These are phyloP conservation scores for Gonium pectorale DNA, from an alignment of 139 green algal species.

Conservation along the genomic window DNA sequence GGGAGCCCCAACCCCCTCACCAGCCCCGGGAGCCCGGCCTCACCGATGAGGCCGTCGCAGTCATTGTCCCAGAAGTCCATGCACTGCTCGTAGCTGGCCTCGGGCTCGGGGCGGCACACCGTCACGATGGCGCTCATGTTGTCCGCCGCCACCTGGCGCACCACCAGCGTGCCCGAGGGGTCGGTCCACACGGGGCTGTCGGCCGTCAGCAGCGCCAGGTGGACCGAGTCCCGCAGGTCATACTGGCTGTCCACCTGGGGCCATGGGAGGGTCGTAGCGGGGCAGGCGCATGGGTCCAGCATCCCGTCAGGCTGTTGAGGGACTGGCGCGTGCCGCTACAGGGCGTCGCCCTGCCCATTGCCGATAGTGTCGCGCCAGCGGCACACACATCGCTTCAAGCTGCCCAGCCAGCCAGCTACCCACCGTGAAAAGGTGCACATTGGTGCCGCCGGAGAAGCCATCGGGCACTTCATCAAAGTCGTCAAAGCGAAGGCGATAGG, in stretches of 20 bases:
- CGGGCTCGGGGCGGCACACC: conserved; percentile 15
- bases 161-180: conserved; percentile 17
- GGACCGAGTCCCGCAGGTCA: conserved; percentile 6
- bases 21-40: not conserved
- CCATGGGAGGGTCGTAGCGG: not conserved
- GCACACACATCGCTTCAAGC: not conserved
- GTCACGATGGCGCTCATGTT: conserved; percentile 11
- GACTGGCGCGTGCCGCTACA: not conserved
- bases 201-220: not conserved
- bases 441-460: conserved; percentile 2
- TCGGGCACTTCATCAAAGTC: conserved; percentile 16
- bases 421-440: conserved; percentile 28
- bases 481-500: conserved; percentile 4
- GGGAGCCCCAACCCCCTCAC: not conserved
- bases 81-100: conserved; percentile 14
- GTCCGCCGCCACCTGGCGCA: conserved; percentile 1
- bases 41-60: conserved; percentile 32
- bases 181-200: not conserved
- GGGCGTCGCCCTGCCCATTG: not conserved
- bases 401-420: not conserved
- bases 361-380: no score
- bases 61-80: conserved; percentile 42
- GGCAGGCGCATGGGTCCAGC: not conserved
- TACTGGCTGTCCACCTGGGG: not conserved
- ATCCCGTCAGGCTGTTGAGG: not conserved